Evolutionary conservation across 768 basidiomycete genomes (phyloP).

Genomic region (Hygrophorus russula): DNA sequence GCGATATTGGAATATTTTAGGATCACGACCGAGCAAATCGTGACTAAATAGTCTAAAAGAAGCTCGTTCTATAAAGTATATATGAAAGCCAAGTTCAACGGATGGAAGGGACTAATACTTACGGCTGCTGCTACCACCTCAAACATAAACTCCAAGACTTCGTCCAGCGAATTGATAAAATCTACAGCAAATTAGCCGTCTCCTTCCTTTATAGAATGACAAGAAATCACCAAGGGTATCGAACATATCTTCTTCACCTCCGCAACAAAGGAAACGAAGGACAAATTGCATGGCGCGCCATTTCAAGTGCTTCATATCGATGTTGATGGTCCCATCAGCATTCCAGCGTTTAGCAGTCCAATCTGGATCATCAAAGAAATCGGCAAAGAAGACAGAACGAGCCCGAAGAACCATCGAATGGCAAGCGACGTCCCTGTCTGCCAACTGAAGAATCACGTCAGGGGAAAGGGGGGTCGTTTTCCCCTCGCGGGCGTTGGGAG

Average conservation of each 20-base stretch:
- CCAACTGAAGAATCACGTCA: constrained; percentile 65
- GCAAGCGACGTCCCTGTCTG: constrained; percentile 50
- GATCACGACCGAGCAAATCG: constrained; percentile 72
- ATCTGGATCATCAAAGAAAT: constrained; percentile 70
- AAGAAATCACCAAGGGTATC: constrained; percentile 42
- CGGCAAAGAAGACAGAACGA: constrained; percentile 73
- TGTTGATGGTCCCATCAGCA: constrained; percentile 36
- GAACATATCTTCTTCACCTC: constrained; percentile 57
- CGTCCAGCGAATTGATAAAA: constrained; percentile 53
- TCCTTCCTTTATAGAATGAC: neutral
- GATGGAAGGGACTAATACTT: constrained; percentile 14
- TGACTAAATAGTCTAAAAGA: constrained; percentile 73
- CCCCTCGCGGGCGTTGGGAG: neutral
- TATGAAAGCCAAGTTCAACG: neutral
- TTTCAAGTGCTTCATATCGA: constrained; percentile 62
- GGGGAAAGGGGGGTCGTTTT: constrained; percentile 18
- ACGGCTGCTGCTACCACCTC: constrained; percentile 81
- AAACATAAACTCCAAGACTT: constrained; percentile 78
- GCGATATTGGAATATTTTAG: constrained; percentile 53
- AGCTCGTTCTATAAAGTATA: constrained; percentile 58
- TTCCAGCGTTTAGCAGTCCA: constrained; percentile 67
- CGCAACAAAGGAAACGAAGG: constrained; percentile 67
- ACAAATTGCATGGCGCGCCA: constrained; percentile 73
- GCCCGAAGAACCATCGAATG: constrained; percentile 76
- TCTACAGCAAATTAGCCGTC: constrained; percentile 28